Percentiles rank a stretch among this genome's conserved stretches.
Evolutionary conservation across 179 eudicot genomes (phyloP).

Genomic region (Beta corolliflora): DNA sequence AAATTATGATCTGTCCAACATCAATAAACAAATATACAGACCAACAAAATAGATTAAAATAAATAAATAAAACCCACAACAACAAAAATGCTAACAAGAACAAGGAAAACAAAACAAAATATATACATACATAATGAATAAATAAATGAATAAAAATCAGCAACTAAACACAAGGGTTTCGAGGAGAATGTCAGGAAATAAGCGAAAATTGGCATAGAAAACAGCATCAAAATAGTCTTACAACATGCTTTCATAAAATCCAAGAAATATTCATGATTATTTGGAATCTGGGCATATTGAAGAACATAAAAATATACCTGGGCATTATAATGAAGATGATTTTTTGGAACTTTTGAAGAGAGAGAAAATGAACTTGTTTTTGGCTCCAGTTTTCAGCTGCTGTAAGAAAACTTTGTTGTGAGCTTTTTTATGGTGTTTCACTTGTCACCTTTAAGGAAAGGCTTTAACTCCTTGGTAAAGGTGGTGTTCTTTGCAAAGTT

Average conservation of each 20-base stretch:
- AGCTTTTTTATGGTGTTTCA: background rate
- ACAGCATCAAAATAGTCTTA: background rate
- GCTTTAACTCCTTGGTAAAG: background rate
- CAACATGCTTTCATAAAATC: background rate
- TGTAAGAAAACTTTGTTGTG: background rate
- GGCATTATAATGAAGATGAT: background rate
- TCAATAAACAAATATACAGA: background rate
- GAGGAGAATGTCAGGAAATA: conserved; percentile 27
- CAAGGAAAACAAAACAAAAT: background rate
- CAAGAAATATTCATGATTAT: background rate
- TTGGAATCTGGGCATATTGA: background rate
- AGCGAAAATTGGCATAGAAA: background rate
- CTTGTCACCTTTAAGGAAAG: background rate
- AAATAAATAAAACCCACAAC: background rate
- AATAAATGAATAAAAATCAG: background rate
- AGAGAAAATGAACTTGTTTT: background rate
- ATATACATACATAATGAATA: too few species aligned
- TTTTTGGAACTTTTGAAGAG: background rate
- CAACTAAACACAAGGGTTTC: background rate
- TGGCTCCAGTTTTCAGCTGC: background rate
- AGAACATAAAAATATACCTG: background rate
- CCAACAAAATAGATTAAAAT: too few species aligned
- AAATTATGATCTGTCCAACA: conserved; percentile 7
- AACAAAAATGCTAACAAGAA: background rate
- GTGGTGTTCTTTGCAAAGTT: background rate